Conservation (phyloP, 129 eudicot species). For the Saussurea involucrata region DNA sequence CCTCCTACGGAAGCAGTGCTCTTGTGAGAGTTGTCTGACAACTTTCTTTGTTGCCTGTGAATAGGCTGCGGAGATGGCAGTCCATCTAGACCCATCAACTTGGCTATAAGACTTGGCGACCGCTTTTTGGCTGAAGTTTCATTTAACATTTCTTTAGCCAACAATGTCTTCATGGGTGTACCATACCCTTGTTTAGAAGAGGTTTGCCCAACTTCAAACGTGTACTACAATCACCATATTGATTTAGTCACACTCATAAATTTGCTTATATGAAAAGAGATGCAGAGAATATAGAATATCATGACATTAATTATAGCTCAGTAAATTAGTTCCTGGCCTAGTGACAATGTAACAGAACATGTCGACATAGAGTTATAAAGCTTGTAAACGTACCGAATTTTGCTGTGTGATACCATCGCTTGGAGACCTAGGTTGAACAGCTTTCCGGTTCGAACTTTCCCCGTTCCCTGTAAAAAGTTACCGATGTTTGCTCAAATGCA, state of each 20-base stretch:
- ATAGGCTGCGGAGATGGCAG: conserved; percentile 56
- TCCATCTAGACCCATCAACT: conserved; percentile 88
- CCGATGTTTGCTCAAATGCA: conserved; percentile 16
- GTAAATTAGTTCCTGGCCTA: not conserved
- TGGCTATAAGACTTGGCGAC: conserved; percentile 63
- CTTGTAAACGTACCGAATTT: conserved; percentile 36
- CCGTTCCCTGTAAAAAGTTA: conserved; percentile 35
- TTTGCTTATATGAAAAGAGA: not conserved
- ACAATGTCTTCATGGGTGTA: conserved; percentile 63
- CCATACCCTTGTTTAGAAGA: conserved; percentile 45
- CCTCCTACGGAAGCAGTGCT: conserved; percentile 7
- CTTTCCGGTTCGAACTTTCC: conserved; percentile 27
- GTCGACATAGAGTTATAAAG: not conserved
- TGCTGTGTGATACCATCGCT: conserved; percentile 29
- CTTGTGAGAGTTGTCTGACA: conserved; percentile 35
- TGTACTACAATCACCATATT: conserved; percentile 34
- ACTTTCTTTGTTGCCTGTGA: conserved; percentile 44
- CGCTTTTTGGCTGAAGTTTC: conserved; percentile 55
- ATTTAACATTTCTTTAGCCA: conserved; percentile 74
- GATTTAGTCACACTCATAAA: conserved; percentile 2
- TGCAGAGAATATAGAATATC: not conserved
- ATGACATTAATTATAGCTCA: conserved; percentile 1
- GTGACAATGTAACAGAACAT: not conserved
- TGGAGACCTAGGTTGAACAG: conserved; percentile 34
- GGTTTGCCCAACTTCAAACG: conserved; percentile 38